A percentile compares a stretch with the other conserved stretches of the same genome.
These are phyloP conservation scores for Coprinopsis marcescibilis DNA, from an alignment of 768 basidiomycete species.

Conservation along the genomic window DNA sequence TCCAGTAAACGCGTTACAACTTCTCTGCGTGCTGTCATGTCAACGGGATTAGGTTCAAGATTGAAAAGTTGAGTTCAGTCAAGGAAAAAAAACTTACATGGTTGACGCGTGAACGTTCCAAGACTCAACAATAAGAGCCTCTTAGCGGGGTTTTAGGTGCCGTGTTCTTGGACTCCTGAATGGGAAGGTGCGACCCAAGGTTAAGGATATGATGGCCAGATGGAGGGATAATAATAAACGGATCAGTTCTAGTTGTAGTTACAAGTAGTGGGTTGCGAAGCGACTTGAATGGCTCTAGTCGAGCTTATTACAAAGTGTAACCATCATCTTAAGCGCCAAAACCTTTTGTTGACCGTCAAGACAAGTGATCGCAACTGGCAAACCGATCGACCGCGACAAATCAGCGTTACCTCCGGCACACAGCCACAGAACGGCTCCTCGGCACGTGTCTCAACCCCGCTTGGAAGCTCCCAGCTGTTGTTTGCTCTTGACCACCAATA, in stretches of 20 bases:
- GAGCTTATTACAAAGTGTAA: too few relatives aligned
- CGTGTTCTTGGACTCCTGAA: slow-evolving; percentile 27
- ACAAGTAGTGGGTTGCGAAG: slow-evolving; percentile 27
- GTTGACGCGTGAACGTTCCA: slow-evolving; percentile 29
- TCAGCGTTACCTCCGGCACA: slow-evolving; percentile 1
- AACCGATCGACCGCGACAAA: neutral
- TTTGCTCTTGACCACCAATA: slow-evolving; percentile 18
- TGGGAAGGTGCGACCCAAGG: slow-evolving; percentile 32
- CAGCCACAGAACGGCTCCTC: slow-evolving; percentile 13
- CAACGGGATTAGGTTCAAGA: slow-evolving; percentile 41
- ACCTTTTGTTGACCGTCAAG: too few relatives aligned
- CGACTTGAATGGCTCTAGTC: slow-evolving; percentile 12
- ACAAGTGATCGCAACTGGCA: slow-evolving; percentile 1
- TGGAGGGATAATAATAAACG: slow-evolving; percentile 28
- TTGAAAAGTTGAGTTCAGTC: slow-evolving; percentile 33
- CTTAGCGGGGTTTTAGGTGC: slow-evolving; percentile 36
- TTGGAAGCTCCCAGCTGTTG: slow-evolving; percentile 16
- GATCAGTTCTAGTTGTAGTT: slow-evolving; percentile 28
- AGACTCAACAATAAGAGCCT: slow-evolving; percentile 49
- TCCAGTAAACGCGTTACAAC: slow-evolving; percentile 18
- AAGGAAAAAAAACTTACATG: slow-evolving; percentile 27
- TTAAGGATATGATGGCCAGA: slow-evolving; percentile 20
- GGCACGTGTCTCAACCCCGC: slow-evolving; percentile 11
- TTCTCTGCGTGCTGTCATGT: slow-evolving; percentile 47
- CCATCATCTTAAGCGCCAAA: too few relatives aligned